Evolutionary conservation across 345 rosid genomes (phyloP).

Genomic region (Psidium friedrichsthalianum): DNA sequence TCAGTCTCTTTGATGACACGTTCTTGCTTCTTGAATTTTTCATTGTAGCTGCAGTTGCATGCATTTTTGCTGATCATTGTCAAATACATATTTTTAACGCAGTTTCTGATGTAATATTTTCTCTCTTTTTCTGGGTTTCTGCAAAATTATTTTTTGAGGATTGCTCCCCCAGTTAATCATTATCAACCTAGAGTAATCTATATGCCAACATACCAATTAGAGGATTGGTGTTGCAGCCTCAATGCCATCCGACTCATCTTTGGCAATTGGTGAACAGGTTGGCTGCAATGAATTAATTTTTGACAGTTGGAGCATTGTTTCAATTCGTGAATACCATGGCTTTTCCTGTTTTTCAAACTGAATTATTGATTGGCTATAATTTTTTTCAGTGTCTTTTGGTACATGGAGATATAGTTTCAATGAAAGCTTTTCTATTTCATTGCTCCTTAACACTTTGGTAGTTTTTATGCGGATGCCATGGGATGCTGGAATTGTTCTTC

Average conservation of each 20-base stretch:
- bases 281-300: not conserved
- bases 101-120: not conserved
- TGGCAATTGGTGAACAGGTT: not conserved
- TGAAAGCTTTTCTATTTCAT: not conserved
- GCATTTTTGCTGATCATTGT: not conserved
- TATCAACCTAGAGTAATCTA: not conserved
- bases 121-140: not conserved
- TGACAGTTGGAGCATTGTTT: not conserved
- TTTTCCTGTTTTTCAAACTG: not conserved
- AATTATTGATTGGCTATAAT: not conserved
- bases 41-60: not conserved
- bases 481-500: constrained; percentile 10
- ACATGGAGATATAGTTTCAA: not conserved
- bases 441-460: not conserved
- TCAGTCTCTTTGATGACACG: not conserved
- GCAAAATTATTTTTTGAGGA: not conserved
- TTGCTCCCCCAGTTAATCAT: not conserved
- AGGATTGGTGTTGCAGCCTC: not conserved
- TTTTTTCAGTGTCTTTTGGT: not conserved
- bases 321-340: not conserved
- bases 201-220: not conserved
- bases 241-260: not conserved
- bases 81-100: not conserved
- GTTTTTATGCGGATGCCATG: not conserved
- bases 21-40: not conserved